Base-by-base conservation (phyloP, 1,284 basidiomycete genomes). In the Rhodotorula glutinis region DNA sequence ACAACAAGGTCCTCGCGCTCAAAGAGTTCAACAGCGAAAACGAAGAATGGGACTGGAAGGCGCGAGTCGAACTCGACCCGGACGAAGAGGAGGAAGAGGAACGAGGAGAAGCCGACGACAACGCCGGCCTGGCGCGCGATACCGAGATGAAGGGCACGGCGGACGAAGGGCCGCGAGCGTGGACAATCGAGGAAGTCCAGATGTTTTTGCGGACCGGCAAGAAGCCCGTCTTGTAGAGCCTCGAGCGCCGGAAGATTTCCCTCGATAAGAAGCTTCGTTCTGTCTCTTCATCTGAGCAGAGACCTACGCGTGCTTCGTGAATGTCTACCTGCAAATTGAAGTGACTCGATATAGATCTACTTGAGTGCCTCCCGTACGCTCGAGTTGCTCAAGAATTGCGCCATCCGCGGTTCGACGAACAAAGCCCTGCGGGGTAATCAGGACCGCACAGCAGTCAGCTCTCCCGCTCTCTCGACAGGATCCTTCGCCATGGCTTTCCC, bases 361-460 rank as follows among this genome's bases (percentile, higher is more conserved):
- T 71, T 71, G 62, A 72, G 57, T 13, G 67, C 67, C 58, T 70
- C 70, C 3, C 60, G 38, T 2, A 74, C 67, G 27, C 56, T 67
- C 21, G 52, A 58, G 40, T 63, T 84, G 73, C 85, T 85, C 47
- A 92, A 81, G 57, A 90, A 82, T 73, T 86, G 85, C 2, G 91
- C 89, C 76, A 90, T 91, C 73, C 85, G 86, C 10, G 91, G 91
- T 76, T 94, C 90, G 25, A 94, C 85, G 75, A 92, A 93, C 60
- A 87, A 82, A 0, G 85, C 88, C 1, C 87, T 89, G 62, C 38
- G n/a, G 19, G 29, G n/a, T n/a, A n/a, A n/a, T n/a, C n/a, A n/a
- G 4, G 25, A 17, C 4, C 23, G 38, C 21, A 19, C 21, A 21
- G 30, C 21, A 19, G 4, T 21, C 30, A n/a, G n/a, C n/a, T n/a